A percentile compares a stretch with the other conserved stretches of the same genome.
Conservation (phyloP, 352 stramenopile species). For the Hyaloperonospora brassicae region DNA sequence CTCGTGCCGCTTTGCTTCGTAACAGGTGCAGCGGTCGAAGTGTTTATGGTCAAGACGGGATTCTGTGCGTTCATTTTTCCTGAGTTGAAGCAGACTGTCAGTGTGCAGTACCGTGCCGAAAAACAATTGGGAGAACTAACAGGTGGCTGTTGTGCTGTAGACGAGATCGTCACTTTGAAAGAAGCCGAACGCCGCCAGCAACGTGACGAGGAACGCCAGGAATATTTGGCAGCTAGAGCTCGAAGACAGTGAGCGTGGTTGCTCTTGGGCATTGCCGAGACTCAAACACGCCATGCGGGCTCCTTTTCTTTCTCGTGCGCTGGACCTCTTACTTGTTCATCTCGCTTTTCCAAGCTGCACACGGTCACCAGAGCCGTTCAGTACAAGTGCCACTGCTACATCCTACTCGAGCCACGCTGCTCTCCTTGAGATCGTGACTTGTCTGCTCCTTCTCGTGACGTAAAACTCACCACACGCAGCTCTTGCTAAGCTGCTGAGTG, state of each 20-base stretch:
- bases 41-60: slow-evolving; percentile 86
- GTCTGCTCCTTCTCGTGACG: slow-evolving; percentile 8
- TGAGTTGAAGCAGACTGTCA: neutral
- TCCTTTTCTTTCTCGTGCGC: slow-evolving; percentile 5
- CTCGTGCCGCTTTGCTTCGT: slow-evolving; percentile 81
- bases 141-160: slow-evolving; percentile 25
- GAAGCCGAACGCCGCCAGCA: slow-evolving; percentile 66
- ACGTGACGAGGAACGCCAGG: slow-evolving; percentile 44
- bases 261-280: slow-evolving; percentile 1
- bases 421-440: slow-evolving; percentile 1
- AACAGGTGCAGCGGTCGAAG: slow-evolving; percentile 72
- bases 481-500: slow-evolving; percentile 23
- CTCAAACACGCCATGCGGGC: slow-evolving; percentile 12
- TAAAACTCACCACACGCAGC: neutral
- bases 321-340: neutral
- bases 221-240: slow-evolving; percentile 31
- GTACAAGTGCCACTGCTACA: neutral
- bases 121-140: slow-evolving; percentile 5
- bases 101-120: neutral
- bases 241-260: slow-evolving; percentile 9
- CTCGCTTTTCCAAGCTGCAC: slow-evolving; percentile 1
- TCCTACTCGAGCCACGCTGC: slow-evolving; percentile 1
- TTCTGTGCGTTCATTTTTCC: slow-evolving; percentile 52
- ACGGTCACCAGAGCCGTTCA: neutral
- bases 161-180: slow-evolving; percentile 75